phyloP scores from a whole-genome alignment of 331 rosid species.

The Quercus tomentella region DNA sequence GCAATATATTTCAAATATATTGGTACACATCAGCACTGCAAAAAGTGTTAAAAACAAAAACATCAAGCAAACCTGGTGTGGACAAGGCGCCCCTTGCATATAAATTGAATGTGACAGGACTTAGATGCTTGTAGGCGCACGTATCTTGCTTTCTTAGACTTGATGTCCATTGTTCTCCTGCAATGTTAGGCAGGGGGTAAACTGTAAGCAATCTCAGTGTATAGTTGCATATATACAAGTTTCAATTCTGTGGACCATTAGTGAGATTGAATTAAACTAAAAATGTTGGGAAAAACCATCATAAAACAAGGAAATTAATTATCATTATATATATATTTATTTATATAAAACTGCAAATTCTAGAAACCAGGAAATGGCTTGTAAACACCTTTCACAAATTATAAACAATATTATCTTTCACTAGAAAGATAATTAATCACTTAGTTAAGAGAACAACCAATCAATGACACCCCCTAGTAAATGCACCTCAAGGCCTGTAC shows the following conservation, averaged over 20 bases:
- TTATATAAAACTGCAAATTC: neutral
- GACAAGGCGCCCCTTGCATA: constrained; percentile 74
- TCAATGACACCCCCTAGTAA: too few relatives aligned
- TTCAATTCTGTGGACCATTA: neutral
- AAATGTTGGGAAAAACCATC: neutral
- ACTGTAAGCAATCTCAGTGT: neutral
- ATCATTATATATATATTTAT: neutral
- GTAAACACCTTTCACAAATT: neutral
- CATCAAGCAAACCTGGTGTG: constrained; percentile 46
- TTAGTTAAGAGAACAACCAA: neutral
- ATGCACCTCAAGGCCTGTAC: neutral
- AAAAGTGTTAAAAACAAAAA: neutral
- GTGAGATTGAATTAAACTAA: neutral
- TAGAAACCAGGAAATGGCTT: neutral
- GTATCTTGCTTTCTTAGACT: constrained; percentile 74
- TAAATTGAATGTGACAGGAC: constrained; percentile 62
- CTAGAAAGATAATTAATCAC: constrained; percentile 1
- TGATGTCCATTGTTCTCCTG: constrained; percentile 70
- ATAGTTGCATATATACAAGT: neutral
- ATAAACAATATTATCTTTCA: neutral
- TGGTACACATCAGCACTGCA: neutral
- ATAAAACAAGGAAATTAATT: constrained; percentile 6
- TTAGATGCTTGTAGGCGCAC: constrained; percentile 59
- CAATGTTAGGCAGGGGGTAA: constrained; percentile 20
- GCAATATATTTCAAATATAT: neutral